Base-by-base conservation (phyloP, 2,329 filamentous ascomycete species). In the Massarina eburnea region DNA sequence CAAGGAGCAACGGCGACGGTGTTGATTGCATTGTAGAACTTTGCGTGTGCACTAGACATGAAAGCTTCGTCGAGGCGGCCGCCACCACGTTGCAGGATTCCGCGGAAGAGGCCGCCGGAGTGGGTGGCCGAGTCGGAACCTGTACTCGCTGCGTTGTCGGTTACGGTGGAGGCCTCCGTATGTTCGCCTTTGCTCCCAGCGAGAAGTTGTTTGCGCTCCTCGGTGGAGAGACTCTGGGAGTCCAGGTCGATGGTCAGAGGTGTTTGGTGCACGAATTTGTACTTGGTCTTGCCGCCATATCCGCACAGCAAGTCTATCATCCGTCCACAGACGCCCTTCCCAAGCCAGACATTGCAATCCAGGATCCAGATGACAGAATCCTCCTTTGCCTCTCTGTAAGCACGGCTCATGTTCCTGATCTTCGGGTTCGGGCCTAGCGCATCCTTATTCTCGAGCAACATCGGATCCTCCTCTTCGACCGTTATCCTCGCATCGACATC, bases 21-120 rank as follows among this genome's bases (percentile, higher is more conserved):
- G 71, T 97, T 97, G 79, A 99, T 99, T 50, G 92, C 94, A 8
- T 86, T 87, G 74, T 99, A 99, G 77, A 99, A 97, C 67, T 99
- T 99, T 58, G 91, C 90, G 69, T 99, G 94, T 0, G 90, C 84
- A 0, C 91, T 94, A 1, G 90, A 86, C 80, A 99, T 88, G 74
- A 97, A 99, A 71, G 92, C 83, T 66, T 99, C 94, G 66, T 99
- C 94, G 0, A 99, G 78, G 1, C 91, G 81, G 5, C 91, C 91
- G 18, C 95, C 94, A 27, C 84, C 84, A 29, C 66, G 61, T 37
- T 68, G 63, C n/a, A 66, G 35, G 6, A 68, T 51, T 19, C 53
- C 55, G 20, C 44, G 51, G 30, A 63, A 51, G 8, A 46, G 50
- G 32, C 56, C 51, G n/a, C 50, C 51, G 6, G 62, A 58, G 26